phyloP scores from a whole-genome alignment of 352 stramenopile genomes.

The Vaucheria bursata region DNA sequence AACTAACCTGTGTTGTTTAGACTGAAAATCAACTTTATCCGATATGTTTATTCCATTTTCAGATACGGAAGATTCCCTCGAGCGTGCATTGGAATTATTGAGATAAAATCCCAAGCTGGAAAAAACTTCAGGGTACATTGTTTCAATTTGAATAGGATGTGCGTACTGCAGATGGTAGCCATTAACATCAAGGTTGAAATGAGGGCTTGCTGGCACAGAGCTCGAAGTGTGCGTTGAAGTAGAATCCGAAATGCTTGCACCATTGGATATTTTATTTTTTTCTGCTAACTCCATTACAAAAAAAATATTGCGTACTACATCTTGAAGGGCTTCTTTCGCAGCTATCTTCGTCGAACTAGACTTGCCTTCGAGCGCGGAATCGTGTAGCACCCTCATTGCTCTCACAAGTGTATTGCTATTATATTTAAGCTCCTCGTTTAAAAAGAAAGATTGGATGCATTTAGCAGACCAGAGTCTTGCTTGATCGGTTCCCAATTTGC shows the following conservation, averaged over 20 bases:
- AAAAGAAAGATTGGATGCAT: neutral
- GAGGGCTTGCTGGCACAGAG: neutral
- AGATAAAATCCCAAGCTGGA: too few species aligned
- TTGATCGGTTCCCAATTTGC: neutral
- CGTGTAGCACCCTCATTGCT: constrained; percentile 13
- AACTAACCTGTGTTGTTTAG: too few species aligned
- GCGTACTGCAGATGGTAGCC: neutral
- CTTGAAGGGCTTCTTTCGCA: constrained; percentile 16
- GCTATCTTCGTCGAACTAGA: constrained; percentile 17
- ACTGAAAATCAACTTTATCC: too few species aligned
- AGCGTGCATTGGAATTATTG: too few species aligned
- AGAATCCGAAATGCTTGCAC: neutral
- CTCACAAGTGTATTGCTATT: constrained; percentile 10
- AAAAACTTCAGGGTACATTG: neutral
- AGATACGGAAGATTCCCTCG: too few species aligned
- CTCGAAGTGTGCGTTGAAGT: too few species aligned
- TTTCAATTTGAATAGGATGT: neutral
- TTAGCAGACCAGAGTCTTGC: neutral
- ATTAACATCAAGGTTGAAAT: neutral
- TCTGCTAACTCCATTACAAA: neutral
- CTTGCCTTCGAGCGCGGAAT: constrained; percentile 12
- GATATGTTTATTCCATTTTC: too few species aligned
- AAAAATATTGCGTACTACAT: constrained; percentile 9
- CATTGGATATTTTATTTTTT: neutral
- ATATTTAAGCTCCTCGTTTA: neutral